Conservation (phyloP, 768 basidiomycete species). For the Phanerochaete sordida region DNA sequence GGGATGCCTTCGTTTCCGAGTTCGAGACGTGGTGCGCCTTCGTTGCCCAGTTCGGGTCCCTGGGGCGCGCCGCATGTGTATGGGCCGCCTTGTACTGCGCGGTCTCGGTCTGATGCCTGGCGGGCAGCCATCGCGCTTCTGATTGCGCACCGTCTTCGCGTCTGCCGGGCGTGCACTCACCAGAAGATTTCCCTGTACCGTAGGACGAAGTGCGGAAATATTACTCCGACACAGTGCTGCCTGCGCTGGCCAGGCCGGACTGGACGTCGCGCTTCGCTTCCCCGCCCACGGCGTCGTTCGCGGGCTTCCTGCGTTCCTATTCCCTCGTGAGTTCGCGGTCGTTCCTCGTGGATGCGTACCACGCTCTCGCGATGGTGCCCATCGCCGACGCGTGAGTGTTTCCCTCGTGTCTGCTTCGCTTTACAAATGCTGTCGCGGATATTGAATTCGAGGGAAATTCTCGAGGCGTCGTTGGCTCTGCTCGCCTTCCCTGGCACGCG, state of each 20-base stretch:
- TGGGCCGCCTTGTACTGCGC: neutral
- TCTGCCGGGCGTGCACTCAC: slow-evolving; percentile 1
- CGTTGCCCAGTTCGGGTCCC: neutral
- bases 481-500: neutral
- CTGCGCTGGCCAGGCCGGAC: neutral
- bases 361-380: slow-evolving; percentile 44
- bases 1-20: neutral
- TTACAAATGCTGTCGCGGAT: slow-evolving; percentile 1
- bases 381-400: slow-evolving; percentile 41
- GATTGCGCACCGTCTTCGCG: neutral
- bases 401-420: neutral
- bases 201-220: slow-evolving; percentile 24
- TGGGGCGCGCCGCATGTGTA: neutral
- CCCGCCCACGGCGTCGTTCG: slow-evolving; percentile 7
- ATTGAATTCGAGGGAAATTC: neutral
- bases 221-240: slow-evolving; percentile 8
- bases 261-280: neutral
- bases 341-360: slow-evolving; percentile 46
- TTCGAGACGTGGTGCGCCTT: neutral
- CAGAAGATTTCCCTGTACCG: neutral
- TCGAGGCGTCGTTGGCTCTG: neutral
- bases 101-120: neutral
- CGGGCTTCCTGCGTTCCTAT: slow-evolving; percentile 36
- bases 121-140: neutral
- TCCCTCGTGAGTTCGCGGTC: slow-evolving; percentile 46